A percentile compares a stretch with the other conserved stretches of the same genome.
Conservation (phyloP, 2,329 filamentous ascomycete genomes). For the Fusarium palustre region DNA sequence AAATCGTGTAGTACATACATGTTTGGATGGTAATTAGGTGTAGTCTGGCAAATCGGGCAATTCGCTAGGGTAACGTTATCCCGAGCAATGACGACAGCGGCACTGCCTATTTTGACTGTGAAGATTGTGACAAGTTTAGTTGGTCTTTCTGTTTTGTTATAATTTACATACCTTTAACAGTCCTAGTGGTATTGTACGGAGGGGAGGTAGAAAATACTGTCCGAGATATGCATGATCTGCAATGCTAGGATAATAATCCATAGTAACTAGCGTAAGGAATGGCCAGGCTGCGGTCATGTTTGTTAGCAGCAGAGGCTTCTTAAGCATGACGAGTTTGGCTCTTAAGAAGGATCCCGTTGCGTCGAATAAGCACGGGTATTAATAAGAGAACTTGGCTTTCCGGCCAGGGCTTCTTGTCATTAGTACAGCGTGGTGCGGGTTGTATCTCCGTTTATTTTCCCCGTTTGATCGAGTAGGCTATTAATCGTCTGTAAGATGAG, state of each 20-base stretch:
- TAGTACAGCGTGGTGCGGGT: slow-evolving; percentile 6
- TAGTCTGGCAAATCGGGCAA: slow-evolving; percentile 20
- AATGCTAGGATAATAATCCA: not conserved
- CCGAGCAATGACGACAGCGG: not conserved
- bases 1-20: not conserved
- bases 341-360: not conserved
- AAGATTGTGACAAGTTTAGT: slow-evolving; percentile 25
- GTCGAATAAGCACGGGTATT: not conserved
- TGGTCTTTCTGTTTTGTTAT: slow-evolving; percentile 20
- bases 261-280: slow-evolving; percentile 18
- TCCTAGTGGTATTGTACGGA: slow-evolving; percentile 16
- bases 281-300: slow-evolving; percentile 4
- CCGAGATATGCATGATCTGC: slow-evolving; percentile 37
- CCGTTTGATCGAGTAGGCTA: slow-evolving; percentile 26
- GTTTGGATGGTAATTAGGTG: slow-evolving; percentile 5
- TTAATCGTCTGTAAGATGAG: slow-evolving; percentile 27
- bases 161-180: slow-evolving; percentile 13
- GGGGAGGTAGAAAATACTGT: slow-evolving; percentile 28
- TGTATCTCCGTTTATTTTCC: slow-evolving; percentile 29
- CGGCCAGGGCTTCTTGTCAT: slow-evolving; percentile 12
- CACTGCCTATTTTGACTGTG: not conserved
- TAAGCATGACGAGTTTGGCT: slow-evolving; percentile 2
- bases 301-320: not conserved
- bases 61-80: slow-evolving; percentile 8
- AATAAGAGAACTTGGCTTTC: slow-evolving; percentile 10